A percentile compares a stretch with the other conserved stretches of the same genome.
Conservation (phyloP, 1,139 yeast genomes). For the Suhomyces bolitotheri region DNA sequence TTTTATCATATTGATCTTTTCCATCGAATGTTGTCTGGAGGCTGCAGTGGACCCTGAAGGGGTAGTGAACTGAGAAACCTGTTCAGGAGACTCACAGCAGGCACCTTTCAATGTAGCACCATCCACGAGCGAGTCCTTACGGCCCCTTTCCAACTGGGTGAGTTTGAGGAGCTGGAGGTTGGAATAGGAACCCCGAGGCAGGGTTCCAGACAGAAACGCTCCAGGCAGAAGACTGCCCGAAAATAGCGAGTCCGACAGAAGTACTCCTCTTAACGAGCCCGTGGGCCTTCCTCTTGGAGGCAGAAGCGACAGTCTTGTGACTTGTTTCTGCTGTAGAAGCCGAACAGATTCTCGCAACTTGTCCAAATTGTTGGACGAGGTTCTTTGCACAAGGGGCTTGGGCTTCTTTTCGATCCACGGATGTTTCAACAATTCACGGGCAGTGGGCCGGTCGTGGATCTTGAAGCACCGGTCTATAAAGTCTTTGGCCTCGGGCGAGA, state of each 20-base stretch:
- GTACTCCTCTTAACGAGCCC: neutral
- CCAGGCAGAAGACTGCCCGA: slow-evolving; percentile 5
- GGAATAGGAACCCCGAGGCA: slow-evolving; percentile 5
- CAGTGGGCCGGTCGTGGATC: slow-evolving; percentile 45
- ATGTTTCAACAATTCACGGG: slow-evolving; percentile 48
- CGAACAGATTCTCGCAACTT: slow-evolving; percentile 12
- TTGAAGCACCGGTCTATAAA: slow-evolving; percentile 59
- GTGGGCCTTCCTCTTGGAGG: slow-evolving; percentile 4
- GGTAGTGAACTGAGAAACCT: slow-evolving; percentile 30
- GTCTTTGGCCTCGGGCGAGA: slow-evolving; percentile 56
- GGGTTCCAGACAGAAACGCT: slow-evolving; percentile 3
- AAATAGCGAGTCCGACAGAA: slow-evolving; percentile 8
- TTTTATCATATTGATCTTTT: slow-evolving; percentile 5
- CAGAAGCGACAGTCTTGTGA: slow-evolving; percentile 3
- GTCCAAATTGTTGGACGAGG: slow-evolving; percentile 4
- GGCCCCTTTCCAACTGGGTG: slow-evolving; percentile 15
- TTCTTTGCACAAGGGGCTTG: neutral
- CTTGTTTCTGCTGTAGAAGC: slow-evolving; percentile 10
- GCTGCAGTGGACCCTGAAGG: slow-evolving; percentile 21
- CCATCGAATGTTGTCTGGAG: slow-evolving; percentile 16
- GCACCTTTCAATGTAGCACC: slow-evolving; percentile 31
- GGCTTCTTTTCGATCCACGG: slow-evolving; percentile 37
- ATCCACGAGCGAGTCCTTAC: slow-evolving; percentile 17
- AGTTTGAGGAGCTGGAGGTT: slow-evolving; percentile 7
- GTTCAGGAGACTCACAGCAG: slow-evolving; percentile 31